A percentile compares a stretch with the other conserved stretches of the same genome.
Conservation (phyloP, 1,284 basidiomycete species). For the Puccinia horiana region DNA sequence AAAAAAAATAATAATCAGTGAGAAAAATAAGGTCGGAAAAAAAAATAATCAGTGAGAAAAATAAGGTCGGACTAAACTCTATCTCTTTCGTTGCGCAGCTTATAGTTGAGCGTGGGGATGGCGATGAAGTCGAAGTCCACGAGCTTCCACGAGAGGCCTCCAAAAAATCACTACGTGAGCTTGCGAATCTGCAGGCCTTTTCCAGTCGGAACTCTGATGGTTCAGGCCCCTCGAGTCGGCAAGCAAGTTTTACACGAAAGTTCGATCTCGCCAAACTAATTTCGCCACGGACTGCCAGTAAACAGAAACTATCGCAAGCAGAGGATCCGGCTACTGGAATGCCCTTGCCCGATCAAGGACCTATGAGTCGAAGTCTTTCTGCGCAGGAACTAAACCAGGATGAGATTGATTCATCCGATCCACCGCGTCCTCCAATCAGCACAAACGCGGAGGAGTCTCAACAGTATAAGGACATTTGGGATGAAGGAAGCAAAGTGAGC, state of each 20-base stretch:
- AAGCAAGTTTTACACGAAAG: background rate
- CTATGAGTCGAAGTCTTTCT: background rate
- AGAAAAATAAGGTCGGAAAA: too few species aligned
- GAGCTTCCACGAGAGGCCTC: slow-evolving; percentile 1
- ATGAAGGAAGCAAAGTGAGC: slow-evolving; percentile 36
- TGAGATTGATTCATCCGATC: background rate
- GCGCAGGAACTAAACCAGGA: background rate
- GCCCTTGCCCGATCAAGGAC: slow-evolving; percentile 30
- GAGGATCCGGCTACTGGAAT: background rate
- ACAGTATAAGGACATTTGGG: slow-evolving; percentile 7
- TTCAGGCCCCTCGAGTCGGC: background rate
- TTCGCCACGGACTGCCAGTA: background rate
- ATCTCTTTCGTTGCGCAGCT: background rate
- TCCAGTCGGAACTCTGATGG: slow-evolving; percentile 1
- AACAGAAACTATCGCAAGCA: background rate
- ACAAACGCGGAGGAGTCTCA: background rate
- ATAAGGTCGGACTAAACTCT: background rate
- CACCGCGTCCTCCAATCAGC: background rate
- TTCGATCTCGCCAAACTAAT: slow-evolving; percentile 31
- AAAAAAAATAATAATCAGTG: background rate
- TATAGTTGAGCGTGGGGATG: slow-evolving; percentile 39
- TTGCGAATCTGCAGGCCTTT: background rate
- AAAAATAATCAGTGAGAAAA: too few species aligned
- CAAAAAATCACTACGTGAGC: slow-evolving; percentile 11
- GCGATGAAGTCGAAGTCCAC: slow-evolving; percentile 48